Percentiles rank a stretch among this genome's conserved stretches.
These are phyloP conservation scores for Mycena venus DNA, from an alignment of 768 basidiomycete species.

Conservation along the genomic window DNA sequence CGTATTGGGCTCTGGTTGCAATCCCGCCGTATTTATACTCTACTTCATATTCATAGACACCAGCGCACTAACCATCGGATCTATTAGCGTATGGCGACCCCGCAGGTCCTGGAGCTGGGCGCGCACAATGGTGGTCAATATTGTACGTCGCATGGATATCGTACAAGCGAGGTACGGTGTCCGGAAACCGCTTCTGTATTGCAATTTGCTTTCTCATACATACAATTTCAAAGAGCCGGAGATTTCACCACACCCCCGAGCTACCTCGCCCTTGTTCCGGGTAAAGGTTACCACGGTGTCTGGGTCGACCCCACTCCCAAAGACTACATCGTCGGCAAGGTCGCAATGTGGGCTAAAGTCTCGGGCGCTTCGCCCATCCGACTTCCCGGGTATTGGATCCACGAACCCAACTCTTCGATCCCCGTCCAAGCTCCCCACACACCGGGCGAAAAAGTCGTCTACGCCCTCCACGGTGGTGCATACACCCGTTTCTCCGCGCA, in stretches of 20 bases:
- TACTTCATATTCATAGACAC: not conserved
- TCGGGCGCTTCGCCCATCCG: constrained; percentile 55
- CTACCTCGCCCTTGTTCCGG: constrained; percentile 55
- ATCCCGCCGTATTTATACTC: constrained; percentile 50
- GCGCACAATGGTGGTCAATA: constrained; percentile 52
- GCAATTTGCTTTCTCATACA: not conserved
- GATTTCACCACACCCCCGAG: constrained; percentile 47
- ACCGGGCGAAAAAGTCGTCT: constrained; percentile 68
- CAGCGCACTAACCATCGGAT: too few relatives aligned
- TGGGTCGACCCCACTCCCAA: constrained; percentile 59
- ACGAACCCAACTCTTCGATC: constrained; percentile 54
- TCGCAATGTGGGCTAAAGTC: constrained; percentile 54
- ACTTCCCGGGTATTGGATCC: constrained; percentile 71
- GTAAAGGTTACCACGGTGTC: constrained; percentile 56
- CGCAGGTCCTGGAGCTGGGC: constrained; percentile 59
- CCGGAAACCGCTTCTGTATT: not conserved
- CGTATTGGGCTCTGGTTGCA: constrained; percentile 60
- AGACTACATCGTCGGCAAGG: constrained; percentile 57
- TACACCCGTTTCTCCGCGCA: constrained; percentile 69
- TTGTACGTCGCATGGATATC: constrained; percentile 44
- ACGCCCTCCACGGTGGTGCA: constrained; percentile 73
- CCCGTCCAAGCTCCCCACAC: constrained; percentile 51
- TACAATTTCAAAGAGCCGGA: constrained; percentile 52
- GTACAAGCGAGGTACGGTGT: too few relatives aligned
- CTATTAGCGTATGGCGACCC: constrained; percentile 59